Conservation (phyloP, 106 monocot species). For the Phalaenopsis equestris region DNA sequence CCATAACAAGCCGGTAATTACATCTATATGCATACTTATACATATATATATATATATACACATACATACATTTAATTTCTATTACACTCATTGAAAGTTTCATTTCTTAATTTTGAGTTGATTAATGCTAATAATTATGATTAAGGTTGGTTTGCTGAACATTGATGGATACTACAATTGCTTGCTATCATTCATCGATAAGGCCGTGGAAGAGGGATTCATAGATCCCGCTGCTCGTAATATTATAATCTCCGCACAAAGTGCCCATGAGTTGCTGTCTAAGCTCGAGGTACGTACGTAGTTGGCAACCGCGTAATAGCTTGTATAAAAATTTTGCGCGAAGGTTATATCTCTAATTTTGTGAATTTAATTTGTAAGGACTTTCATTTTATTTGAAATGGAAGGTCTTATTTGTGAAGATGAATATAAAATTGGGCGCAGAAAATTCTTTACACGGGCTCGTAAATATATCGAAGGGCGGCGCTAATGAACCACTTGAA, state of each 20-base stretch:
- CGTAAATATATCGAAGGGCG: too few species aligned
- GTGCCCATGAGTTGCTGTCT: constrained; percentile 23
- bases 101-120: too few species aligned
- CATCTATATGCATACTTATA: too few species aligned
- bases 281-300: constrained; percentile 35
- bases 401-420: too few species aligned
- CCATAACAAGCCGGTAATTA: constrained; percentile 65
- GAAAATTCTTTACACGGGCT: too few species aligned
- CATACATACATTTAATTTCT: background rate
- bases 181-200: constrained; percentile 45
- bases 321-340: too few species aligned
- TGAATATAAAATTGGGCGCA: too few species aligned
- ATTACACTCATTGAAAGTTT: too few species aligned
- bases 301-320: background rate
- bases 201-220: constrained; percentile 57
- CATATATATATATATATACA: too few species aligned
- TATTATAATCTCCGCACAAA: constrained; percentile 38
- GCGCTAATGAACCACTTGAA: background rate
- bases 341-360: too few species aligned
- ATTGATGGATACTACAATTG: constrained; percentile 61
- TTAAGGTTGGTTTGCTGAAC: constrained; percentile 52
- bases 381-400: too few species aligned
- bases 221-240: constrained; percentile 31
- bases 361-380: too few species aligned
- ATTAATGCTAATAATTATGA: background rate